Evolutionary conservation across 179 eudicot genomes (phyloP).

Genomic region (Sideroxylon spinosum): DNA sequence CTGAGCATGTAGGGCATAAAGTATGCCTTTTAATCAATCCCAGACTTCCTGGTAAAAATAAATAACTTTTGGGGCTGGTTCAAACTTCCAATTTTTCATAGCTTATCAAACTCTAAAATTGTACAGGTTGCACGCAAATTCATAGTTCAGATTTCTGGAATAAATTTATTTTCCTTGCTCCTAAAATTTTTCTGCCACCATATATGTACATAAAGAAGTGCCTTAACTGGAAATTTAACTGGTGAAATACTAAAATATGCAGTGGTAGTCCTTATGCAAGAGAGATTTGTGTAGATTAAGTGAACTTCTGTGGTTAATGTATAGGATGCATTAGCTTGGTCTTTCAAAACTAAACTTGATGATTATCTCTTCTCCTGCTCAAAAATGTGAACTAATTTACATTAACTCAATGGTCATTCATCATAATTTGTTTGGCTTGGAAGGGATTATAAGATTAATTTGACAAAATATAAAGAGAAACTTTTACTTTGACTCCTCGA

Average conservation of each 20-base stretch:
- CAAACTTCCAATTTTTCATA: neutral
- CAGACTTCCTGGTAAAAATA: too few relatives aligned
- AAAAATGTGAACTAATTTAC: neutral
- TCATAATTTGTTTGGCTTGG: neutral
- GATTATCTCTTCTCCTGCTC: neutral
- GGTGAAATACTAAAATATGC: neutral
- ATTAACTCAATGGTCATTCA: neutral
- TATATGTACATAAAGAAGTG: neutral
- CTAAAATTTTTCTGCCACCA: neutral
- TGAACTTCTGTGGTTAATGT: neutral
- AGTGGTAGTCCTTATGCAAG: neutral
- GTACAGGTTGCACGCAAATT: neutral
- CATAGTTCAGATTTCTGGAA: slow-evolving; percentile 1
- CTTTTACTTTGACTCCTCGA: neutral
- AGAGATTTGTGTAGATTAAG: neutral
- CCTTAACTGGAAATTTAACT: neutral
- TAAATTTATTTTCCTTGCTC: neutral
- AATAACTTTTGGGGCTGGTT: neutral
- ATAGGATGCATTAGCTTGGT: neutral
- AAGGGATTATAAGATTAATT: neutral
- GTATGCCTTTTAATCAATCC: neutral
- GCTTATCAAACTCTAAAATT: neutral
- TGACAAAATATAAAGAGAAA: neutral
- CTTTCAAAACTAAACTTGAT: neutral
- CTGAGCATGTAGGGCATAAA: neutral